Base-by-base conservation (phyloP, 495 filamentous ascomycete species). In the Stereocaulon alpinum region DNA sequence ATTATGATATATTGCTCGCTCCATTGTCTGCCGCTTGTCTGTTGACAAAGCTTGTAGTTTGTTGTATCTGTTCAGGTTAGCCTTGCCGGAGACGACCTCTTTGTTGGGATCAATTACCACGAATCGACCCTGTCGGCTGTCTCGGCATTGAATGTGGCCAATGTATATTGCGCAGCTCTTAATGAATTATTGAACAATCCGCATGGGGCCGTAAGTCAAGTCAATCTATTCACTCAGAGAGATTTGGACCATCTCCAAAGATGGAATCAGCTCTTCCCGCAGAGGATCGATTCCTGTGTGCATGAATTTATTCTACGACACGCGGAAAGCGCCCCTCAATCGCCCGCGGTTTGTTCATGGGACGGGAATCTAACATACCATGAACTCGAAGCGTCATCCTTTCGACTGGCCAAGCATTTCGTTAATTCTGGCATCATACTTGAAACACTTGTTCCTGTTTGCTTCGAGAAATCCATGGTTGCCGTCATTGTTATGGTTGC, bases 391-490 rank as follows among this genome's bases (percentile, higher is more conserved):
- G 24, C 17, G 11, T 12, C 65, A 6, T 62, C 72, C 44, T 69
- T 27, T 59, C 65, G 24, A 57, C 63, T 55, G 44, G 63, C 40
- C 10, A 40, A 48, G 4, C 63, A 76, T 47, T 64, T 80, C 0
- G 58, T 64, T 2, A 69, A 68, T 22, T 73, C 78, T 9, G 80
- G 81, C 30, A 72, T 84, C 44, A 67, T 64, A 2, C 71, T 70
- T 4, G 79, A 80, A 30, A 68, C 65, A 0, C 54, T 82, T 2
- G 77, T 86, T 3, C 82, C 81, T 3, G 62, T 86, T 0, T 82
- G 76, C 58, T 72, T 84, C 29, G 74, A 80, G 47, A 85, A 84
- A 55, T 80, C 78, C 0, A 67, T 72, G 1, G 84, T 75, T 76
- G 74, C 77, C 1, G 66, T 81, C 22, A 72, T 86, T 6, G 68